Base-by-base conservation (phyloP, 192 early-diverging fungal species). In the Podila horticola region DNA sequence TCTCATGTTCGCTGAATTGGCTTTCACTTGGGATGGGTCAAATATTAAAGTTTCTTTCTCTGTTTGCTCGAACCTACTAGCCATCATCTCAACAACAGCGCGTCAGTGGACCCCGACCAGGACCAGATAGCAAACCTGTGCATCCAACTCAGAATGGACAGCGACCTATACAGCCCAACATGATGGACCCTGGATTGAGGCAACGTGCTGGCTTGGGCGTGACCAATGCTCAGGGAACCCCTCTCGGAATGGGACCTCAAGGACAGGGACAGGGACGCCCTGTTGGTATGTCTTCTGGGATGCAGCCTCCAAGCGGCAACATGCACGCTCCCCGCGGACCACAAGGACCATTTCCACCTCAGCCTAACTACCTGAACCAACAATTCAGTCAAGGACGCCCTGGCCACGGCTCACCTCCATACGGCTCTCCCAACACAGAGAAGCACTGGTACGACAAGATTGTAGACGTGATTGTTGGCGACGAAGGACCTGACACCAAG, bases 391-490 rank as follows among this genome's bases (percentile, higher is more conserved):
- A 26, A 20, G 58, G 48, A 51, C 71, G 57, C 13, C 66, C 55
- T 50, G 51, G 62, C 19, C 72, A 67, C 51, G 69, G 69, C 33
- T 70, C 74, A 26, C 30, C 59, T 4, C 51, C 69, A 5, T 48
- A 67, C 30, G 58, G 52, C 5, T 19, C 58, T 15, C 26, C 68
- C 7, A 71, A 52, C 22, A 69, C 45, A 3, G 71, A 81, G 50
- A 67, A 74, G 9, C 83, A 84, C 12, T 99, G 96, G 97, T 94
- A 93, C 69, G 97, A 99, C 82, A 95, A 92, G 79, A 86, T 98
- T 12, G 89, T 99, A 30, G 96, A 98, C 77, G 93, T 94, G 62
- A 85, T 99, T 28, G 93, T 97, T 30, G 97, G 97, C 11, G 96
- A 97, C 41, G 94, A 95, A 28, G 92, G 93, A 24, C 94, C 93